A percentile compares a stretch with the other conserved stretches of the same genome.
phyloP scores from a whole-genome alignment of 2,329 filamentous ascomycete species.

The Bertia moriformis region DNA sequence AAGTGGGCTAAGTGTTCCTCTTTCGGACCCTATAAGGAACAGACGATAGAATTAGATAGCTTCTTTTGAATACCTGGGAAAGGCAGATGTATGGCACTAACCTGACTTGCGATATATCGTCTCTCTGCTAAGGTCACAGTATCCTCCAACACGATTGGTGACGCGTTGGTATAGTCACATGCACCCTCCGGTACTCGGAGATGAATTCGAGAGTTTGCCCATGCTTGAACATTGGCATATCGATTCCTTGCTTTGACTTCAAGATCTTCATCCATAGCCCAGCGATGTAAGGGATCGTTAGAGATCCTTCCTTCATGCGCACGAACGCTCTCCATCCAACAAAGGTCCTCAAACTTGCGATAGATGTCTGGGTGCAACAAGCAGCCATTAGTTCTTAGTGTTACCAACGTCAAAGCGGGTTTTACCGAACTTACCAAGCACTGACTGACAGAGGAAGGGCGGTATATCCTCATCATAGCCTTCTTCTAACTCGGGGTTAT shows the following conservation, averaged over 20 bases:
- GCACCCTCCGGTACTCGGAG: slow-evolving; percentile 62
- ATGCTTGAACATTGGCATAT: slow-evolving; percentile 81
- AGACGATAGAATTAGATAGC: background rate
- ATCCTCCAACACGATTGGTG: slow-evolving; percentile 43
- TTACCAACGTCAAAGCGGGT: background rate
- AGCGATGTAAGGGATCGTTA: background rate
- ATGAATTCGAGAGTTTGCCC: slow-evolving; percentile 71
- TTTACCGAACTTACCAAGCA: background rate
- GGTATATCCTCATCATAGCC: background rate
- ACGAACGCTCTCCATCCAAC: background rate
- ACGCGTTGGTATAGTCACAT: slow-evolving; percentile 73
- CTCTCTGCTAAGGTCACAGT: slow-evolving; percentile 15
- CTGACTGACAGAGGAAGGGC: background rate
- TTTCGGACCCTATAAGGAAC: slow-evolving; percentile 49
- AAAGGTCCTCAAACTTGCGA: background rate
- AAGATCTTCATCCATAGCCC: background rate
- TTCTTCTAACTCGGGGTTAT: background rate
- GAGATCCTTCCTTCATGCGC: background rate
- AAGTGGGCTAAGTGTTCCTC: slow-evolving; percentile 62
- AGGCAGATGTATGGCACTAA: slow-evolving; percentile 15
- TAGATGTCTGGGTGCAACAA: background rate
- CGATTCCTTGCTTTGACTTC: slow-evolving; percentile 30
- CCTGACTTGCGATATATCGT: slow-evolving; percentile 79
- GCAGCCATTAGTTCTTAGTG: background rate
- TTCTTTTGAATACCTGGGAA: background rate